Evolutionary conservation across 345 rosid genomes (phyloP), one percentile per base, ranked within the genome.

Genomic region (Gossypium turneri): DNA sequence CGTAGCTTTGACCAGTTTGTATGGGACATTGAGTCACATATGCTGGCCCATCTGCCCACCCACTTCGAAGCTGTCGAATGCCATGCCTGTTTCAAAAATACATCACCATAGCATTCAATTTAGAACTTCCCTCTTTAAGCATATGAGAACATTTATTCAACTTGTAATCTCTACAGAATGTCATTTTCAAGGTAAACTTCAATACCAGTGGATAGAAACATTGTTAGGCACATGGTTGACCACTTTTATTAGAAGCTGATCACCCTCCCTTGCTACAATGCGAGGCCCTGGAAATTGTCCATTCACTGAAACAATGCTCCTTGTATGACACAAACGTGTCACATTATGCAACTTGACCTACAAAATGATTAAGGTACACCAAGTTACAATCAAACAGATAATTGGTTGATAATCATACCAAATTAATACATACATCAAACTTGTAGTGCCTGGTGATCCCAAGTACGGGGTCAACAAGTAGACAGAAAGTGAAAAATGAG

Each of bases 361-460:
- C 45, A 72, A 57, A 67, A 43, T 11, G 51, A 24, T 34, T 1
- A 22, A 69, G 9, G 24, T 41, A 76, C 7, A 62, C 8, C 55
- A 29, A 64, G 29, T 24, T 7, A 43, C 4, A 56, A 74, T 61
- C 9, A 9, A 63, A 12, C 12, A 58, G 61, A 56, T 20, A 56
- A 9, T 56, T 19, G 60, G 22, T 27, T 29, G 44, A 34, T 13
- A 13, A 6, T 61, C 12, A 29, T 8, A 19, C 71, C 12, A 45
- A 47, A 56, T 2, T 9, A 20, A 19, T 63, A 78, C 92, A 52
- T 86, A 90, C 97, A 34, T 92, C 82, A 55, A 94, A 85, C 72
- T 78, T 85, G 86, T 86, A 92, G 76, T 94, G 98, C 82, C 95
- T 84, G 66, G 92, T 94, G 50, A 75, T 73, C 75, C 90, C 91